Evolutionary conservation across 148 eudicot species (phyloP).

Genomic region (Vaccinium darrowii): DNA sequence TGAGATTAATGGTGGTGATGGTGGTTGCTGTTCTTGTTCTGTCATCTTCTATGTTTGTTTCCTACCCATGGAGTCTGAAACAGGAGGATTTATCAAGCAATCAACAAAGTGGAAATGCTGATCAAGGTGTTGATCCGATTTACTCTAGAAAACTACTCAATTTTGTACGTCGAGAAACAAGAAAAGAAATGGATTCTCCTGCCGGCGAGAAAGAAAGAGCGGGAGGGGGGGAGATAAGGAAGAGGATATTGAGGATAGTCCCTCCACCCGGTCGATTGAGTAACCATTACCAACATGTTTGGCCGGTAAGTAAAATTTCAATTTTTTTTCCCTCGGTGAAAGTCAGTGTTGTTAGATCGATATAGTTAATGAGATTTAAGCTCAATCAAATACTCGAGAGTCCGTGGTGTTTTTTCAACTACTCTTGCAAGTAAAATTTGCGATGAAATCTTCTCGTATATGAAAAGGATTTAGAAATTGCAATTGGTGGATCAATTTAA

Average conservation of each 20-base stretch:
- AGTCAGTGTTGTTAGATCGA: no score
- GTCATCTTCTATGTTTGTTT: background rate
- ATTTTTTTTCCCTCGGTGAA: background rate
- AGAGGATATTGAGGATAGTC: no score
- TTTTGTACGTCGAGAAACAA: constrained; percentile 51
- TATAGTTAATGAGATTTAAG: no score
- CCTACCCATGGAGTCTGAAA: background rate
- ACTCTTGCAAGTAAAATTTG: no score
- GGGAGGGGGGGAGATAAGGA: no score
- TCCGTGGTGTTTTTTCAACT: no score
- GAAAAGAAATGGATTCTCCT: no score
- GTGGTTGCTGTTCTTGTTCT: background rate
- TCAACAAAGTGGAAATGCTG: background rate
- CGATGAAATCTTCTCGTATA: background rate
- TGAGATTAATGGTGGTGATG: background rate
- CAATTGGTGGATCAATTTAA: background rate
- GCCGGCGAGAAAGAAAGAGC: no score
- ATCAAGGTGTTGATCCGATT: constrained; percentile 14
- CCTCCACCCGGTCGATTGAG: constrained; percentile 35
- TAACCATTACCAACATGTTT: constrained; percentile 76
- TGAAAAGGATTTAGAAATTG: background rate
- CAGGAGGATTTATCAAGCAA: background rate
- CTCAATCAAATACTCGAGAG: no score
- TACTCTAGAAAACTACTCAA: constrained; percentile 21
- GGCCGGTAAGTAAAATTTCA: constrained; percentile 65